A percentile compares a stretch with the other conserved stretches of the same genome.
These are phyloP conservation scores for Thozetella sp. DNA, from an alignment of 495 filamentous ascomycete species.

Conservation along the genomic window DNA sequence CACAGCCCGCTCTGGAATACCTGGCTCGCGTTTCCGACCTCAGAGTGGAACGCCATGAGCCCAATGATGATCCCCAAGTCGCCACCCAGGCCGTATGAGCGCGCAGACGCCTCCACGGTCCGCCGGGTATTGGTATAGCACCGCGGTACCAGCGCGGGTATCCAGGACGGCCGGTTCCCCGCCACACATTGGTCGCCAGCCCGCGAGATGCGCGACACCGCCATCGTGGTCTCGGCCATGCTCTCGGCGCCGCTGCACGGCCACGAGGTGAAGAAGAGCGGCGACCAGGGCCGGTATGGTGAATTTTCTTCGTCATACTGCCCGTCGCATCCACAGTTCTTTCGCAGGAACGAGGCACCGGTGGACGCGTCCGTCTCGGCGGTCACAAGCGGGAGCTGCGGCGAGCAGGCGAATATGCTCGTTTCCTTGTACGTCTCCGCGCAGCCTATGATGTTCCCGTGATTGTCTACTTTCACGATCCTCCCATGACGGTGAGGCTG, in stretches of 20 bases:
- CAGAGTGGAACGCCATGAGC: constrained; percentile 26
- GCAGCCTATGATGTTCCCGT: not conserved
- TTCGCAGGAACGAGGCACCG: constrained; percentile 7
- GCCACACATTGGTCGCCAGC: constrained; percentile 16
- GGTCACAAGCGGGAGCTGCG: constrained; percentile 28
- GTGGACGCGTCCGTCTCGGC: constrained; percentile 21
- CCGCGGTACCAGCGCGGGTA: constrained; percentile 29
- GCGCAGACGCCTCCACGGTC: not conserved
- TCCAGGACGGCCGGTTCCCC: constrained; percentile 24
- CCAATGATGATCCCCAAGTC: constrained; percentile 26
- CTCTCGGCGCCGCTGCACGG: not conserved
- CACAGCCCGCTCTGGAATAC: constrained; percentile 20
- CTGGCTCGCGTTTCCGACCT: constrained; percentile 3
- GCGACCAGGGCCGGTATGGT: constrained; percentile 13
- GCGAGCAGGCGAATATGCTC: constrained; percentile 32
- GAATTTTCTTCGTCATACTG: not conserved
- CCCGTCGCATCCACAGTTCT: constrained; percentile 9
- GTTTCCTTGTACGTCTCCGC: constrained; percentile 10
- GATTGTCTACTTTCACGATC: constrained; percentile 10
- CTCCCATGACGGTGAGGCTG: not conserved
- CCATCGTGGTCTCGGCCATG: constrained; percentile 14
- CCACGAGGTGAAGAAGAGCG: constrained; percentile 21
- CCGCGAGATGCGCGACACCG: not conserved
- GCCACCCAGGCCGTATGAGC: constrained; percentile 24
- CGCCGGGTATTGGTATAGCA: constrained; percentile 16